phyloP scores from a whole-genome alignment of 495 filamentous ascomycete genomes.

The Penicillium verhagenii region DNA sequence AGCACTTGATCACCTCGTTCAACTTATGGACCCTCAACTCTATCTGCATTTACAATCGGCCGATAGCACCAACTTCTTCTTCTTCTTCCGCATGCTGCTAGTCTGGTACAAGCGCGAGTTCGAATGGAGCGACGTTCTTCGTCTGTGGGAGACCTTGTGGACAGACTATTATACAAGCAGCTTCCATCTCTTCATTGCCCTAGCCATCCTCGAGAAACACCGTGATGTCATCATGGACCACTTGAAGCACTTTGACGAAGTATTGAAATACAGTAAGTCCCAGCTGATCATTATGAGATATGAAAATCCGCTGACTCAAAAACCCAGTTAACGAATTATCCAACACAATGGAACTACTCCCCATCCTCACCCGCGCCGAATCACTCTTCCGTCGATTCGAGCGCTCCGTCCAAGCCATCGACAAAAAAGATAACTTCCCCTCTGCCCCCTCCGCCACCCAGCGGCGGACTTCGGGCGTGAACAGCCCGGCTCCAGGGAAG shows the following conservation, averaged over 20 bases:
- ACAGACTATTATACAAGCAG: slow-evolving; percentile 84
- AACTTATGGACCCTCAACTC: slow-evolving; percentile 93
- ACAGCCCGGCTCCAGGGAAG: slow-evolving; percentile 19
- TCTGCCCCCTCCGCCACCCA: slow-evolving; percentile 57
- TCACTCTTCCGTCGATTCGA: slow-evolving; percentile 85
- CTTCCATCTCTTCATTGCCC: slow-evolving; percentile 91
- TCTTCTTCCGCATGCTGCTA: slow-evolving; percentile 97
- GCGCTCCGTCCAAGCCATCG: slow-evolving; percentile 79
- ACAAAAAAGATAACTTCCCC: slow-evolving; percentile 82
- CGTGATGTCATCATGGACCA: slow-evolving; percentile 92
- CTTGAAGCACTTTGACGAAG: slow-evolving; percentile 92
- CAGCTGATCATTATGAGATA: background rate
- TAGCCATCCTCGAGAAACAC: slow-evolving; percentile 96
- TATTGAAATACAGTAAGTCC: slow-evolving; percentile 85
- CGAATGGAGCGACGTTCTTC: slow-evolving; percentile 78
- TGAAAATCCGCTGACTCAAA: too few relatives aligned
- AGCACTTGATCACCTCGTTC: slow-evolving; percentile 87
- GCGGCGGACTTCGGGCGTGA: slow-evolving; percentile 34
- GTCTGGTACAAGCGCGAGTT: slow-evolving; percentile 99
- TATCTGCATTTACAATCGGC: slow-evolving; percentile 86
- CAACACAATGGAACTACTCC: slow-evolving; percentile 83
- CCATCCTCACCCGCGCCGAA: slow-evolving; percentile 83
- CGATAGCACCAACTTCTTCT: slow-evolving; percentile 98
- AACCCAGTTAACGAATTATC: slow-evolving; percentile 82
- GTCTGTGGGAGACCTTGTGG: slow-evolving; percentile 92